Evolutionary conservation across 2,329 filamentous ascomycete species (phyloP).

Genomic region (Fusarium mangiferae): DNA sequence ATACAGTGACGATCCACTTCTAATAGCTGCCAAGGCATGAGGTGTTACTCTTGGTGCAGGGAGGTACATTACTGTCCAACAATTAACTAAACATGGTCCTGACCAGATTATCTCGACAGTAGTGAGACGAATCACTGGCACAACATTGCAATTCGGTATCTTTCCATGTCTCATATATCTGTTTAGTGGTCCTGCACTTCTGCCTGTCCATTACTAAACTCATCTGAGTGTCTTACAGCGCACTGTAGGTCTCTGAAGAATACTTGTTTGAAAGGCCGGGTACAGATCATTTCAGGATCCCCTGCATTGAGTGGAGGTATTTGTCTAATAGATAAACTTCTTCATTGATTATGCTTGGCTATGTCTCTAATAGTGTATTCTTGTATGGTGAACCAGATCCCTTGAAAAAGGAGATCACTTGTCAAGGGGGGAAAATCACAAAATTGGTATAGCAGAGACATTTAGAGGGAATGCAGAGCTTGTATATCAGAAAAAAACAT

Average conservation of each 20-base stretch:
- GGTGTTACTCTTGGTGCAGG: neutral
- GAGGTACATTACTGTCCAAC: neutral
- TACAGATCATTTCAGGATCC: neutral
- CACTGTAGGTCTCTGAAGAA: neutral
- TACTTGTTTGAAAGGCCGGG: neutral
- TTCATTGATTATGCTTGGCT: neutral
- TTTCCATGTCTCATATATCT: neutral
- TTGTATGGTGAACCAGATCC: neutral
- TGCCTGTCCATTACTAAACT: neutral
- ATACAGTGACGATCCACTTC: neutral
- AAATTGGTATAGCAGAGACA: neutral
- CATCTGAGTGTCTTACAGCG: no score
- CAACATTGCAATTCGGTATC: no score
- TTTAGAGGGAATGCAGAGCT: no score
- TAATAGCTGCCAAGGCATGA: no score
- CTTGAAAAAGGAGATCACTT: neutral
- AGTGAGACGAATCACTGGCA: neutral
- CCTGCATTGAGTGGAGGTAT: neutral
- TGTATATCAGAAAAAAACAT: no score
- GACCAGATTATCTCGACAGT: neutral
- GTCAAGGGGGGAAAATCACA: neutral
- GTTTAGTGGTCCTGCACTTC: neutral
- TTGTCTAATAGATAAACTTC: neutral
- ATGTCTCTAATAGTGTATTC: neutral
- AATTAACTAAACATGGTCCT: neutral